phyloP scores from a whole-genome alignment of 2,329 filamentous ascomycete genomes.

The Penicillium sp. region DNA sequence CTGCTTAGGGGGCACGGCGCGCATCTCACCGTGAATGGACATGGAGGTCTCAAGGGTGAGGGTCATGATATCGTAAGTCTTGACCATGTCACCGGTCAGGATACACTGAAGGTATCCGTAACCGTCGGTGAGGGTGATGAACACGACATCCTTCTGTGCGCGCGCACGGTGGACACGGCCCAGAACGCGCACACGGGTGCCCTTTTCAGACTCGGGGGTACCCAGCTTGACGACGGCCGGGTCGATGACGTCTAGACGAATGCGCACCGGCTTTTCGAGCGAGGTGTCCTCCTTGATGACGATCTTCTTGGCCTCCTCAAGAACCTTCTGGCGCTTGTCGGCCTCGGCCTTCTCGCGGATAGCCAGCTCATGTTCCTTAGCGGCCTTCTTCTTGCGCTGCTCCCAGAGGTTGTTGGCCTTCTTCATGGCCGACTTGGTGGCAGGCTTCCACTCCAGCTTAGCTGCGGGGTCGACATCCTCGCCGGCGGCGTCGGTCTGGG shows the following conservation, averaged over 20 bases:
- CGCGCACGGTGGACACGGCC: slow-evolving; percentile 82
- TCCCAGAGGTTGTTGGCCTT: slow-evolving; percentile 77
- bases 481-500: slow-evolving; percentile 61
- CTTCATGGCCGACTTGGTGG: slow-evolving; percentile 81
- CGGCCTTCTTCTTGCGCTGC: slow-evolving; percentile 79
- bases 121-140: slow-evolving; percentile 83
- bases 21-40: slow-evolving; percentile 80
- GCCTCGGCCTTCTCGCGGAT: slow-evolving; percentile 73
- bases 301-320: slow-evolving; percentile 83
- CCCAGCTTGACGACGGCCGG: slow-evolving; percentile 59
- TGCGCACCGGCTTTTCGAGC: slow-evolving; percentile 72
- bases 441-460: slow-evolving; percentile 75
- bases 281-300: slow-evolving; percentile 68
- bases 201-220: slow-evolving; percentile 60
- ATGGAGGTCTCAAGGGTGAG: slow-evolving; percentile 87
- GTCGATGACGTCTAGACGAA: slow-evolving; percentile 74
- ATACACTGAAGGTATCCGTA: slow-evolving; percentile 85
- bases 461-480: slow-evolving; percentile 65
- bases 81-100: slow-evolving; percentile 76
- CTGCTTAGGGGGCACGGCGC: slow-evolving; percentile 73
- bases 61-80: slow-evolving; percentile 87
- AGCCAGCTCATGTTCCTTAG: slow-evolving; percentile 72
- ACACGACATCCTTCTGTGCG: slow-evolving; percentile 80
- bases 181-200: slow-evolving; percentile 75
- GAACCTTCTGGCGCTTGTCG: slow-evolving; percentile 67